Evolutionary conservation across 495 filamentous ascomycete species (phyloP).

Genomic region (Geoglossum glabrum): DNA sequence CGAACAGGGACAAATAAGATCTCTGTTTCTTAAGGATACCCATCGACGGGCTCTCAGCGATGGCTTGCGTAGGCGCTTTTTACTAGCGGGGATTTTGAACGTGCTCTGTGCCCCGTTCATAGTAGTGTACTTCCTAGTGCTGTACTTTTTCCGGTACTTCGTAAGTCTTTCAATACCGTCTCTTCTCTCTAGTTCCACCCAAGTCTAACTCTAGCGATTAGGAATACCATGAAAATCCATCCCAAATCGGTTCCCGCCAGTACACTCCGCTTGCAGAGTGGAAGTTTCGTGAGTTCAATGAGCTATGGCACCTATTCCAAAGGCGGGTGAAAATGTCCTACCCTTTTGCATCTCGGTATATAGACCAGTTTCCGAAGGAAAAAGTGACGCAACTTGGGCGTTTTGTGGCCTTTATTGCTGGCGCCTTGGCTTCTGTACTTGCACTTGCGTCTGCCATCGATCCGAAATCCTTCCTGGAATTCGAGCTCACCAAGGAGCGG

Average conservation of each 20-base stretch:
- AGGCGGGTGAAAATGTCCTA: slow-evolving; percentile 85
- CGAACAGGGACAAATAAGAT: slow-evolving; percentile 61
- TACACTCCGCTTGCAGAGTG: slow-evolving; percentile 90
- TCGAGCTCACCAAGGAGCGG: slow-evolving; percentile 71
- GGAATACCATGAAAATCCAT: slow-evolving; percentile 87
- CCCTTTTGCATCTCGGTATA: slow-evolving; percentile 75
- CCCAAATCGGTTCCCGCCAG: slow-evolving; percentile 57
- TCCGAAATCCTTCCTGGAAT: slow-evolving; percentile 73
- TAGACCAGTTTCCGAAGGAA: slow-evolving; percentile 91
- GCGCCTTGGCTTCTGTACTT: slow-evolving; percentile 67
- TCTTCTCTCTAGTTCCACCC: neutral
- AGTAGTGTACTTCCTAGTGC: slow-evolving; percentile 57
- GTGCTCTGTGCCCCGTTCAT: slow-evolving; percentile 69
- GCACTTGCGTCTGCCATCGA: slow-evolving; percentile 64
- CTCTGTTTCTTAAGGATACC: slow-evolving; percentile 61
- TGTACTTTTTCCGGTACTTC: slow-evolving; percentile 85
- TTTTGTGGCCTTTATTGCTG: slow-evolving; percentile 72
- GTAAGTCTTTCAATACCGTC: slow-evolving; percentile 21
- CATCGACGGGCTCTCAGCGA: slow-evolving; percentile 62
- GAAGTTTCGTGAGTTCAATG: slow-evolving; percentile 98
- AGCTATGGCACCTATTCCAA: slow-evolving; percentile 78
- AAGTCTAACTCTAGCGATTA: slow-evolving; percentile 12
- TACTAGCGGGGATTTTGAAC: slow-evolving; percentile 68
- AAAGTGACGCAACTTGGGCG: slow-evolving; percentile 66
- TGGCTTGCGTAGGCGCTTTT: slow-evolving; percentile 51